phyloP scores from a whole-genome alignment of 2,329 filamentous ascomycete genomes.

The Colletotrichum magnum region DNA sequence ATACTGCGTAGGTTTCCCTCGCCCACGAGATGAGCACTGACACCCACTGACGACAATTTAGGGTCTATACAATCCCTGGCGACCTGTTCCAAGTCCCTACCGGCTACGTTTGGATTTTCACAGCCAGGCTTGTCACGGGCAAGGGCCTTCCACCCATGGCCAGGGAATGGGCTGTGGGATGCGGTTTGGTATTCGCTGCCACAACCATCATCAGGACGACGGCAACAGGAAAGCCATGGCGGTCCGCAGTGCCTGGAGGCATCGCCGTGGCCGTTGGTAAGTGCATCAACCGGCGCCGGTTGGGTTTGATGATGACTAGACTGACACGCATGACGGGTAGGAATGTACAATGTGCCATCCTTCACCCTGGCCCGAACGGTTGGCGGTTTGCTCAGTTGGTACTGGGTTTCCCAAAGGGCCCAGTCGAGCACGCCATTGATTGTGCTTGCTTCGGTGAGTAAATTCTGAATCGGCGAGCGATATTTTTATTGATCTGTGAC shows the following conservation, averaged over 20 bases:
- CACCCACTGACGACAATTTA: conserved; percentile 46
- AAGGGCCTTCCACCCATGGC: conserved; percentile 89
- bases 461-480: neutral
- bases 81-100: conserved; percentile 95
- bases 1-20: conserved; percentile 70
- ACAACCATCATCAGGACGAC: conserved; percentile 80
- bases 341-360: conserved; percentile 98
- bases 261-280: conserved; percentile 94
- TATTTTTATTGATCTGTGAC: conserved; percentile 26
- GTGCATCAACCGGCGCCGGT: neutral
- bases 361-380: conserved; percentile 92
- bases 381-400: conserved; percentile 82
- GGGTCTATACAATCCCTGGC: conserved; percentile 89
- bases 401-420: conserved; percentile 73
- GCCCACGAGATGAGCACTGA: neutral
- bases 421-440: conserved; percentile 82
- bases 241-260: conserved; percentile 86
- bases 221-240: conserved; percentile 72
- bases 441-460: conserved; percentile 80
- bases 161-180: conserved; percentile 81
- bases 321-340: conserved; percentile 52
- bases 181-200: conserved; percentile 80
- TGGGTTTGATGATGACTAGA: neutral
- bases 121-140: conserved; percentile 91
- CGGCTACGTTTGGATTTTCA: conserved; percentile 98